Conservation (phyloP, 371 early-diverging fungal genomes). For the Mortierella sp. region DNA sequence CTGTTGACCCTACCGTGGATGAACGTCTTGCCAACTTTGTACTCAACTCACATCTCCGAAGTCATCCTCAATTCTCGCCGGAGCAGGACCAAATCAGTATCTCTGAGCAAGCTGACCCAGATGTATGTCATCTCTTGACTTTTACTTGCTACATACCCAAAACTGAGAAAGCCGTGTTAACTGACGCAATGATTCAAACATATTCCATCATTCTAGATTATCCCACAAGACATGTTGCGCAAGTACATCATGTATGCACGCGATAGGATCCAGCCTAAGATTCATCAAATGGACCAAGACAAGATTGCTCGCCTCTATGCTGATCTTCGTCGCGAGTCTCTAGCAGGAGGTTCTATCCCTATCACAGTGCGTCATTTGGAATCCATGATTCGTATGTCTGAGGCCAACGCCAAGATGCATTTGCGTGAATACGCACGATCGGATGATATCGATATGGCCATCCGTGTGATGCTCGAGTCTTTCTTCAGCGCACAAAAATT, state of each 20-base stretch:
- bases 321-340: constrained; percentile 94
- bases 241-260: constrained; percentile 99
- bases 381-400: constrained; percentile 97
- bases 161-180: neutral
- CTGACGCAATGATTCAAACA: neutral
- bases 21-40: constrained; percentile 96
- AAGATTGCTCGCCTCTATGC: constrained; percentile 92
- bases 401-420: constrained; percentile 99
- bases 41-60: constrained; percentile 90
- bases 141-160: neutral
- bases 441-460: constrained; percentile 98
- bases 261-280: constrained; percentile 87
- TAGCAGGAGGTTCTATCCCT: constrained; percentile 89
- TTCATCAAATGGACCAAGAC: constrained; percentile 90
- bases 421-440: constrained; percentile 92
- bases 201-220: constrained; percentile 61
- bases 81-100: constrained; percentile 53
- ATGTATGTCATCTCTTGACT: constrained; percentile 44
- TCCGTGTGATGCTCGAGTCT: constrained; percentile 92
- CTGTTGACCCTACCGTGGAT: constrained; percentile 90
- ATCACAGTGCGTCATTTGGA: constrained; percentile 99
- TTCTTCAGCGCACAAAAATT: constrained; percentile 98
- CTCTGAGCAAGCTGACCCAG: constrained; percentile 55
- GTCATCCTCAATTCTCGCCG: constrained; percentile 78
- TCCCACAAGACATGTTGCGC: constrained; percentile 89